Percentiles rank a stretch among this genome's conserved stretches.
These are phyloP conservation scores for Phytophthora rubi DNA, from an alignment of 352 stramenopile species.

Conservation along the genomic window DNA sequence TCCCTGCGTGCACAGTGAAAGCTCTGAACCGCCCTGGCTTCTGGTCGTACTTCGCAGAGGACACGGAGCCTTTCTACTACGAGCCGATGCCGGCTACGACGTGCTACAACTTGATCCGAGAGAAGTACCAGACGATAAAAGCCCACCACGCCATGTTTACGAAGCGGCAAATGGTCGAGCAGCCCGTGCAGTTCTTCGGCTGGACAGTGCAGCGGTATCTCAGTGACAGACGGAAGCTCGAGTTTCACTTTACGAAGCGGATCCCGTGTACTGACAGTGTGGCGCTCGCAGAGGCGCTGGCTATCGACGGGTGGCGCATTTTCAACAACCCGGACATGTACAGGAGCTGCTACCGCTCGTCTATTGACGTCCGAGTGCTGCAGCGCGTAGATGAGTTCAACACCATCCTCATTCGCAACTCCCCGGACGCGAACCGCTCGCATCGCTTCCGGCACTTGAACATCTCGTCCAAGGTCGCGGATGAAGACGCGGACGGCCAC, in stretches of 20 bases:
- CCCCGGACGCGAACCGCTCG: slow-evolving; percentile 39
- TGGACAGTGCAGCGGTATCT: slow-evolving; percentile 50
- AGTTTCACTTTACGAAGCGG: slow-evolving; percentile 52
- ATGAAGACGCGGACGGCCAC: slow-evolving; percentile 38
- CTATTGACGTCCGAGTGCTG: slow-evolving; percentile 44
- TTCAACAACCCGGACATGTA: slow-evolving; percentile 49
- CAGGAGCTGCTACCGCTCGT: slow-evolving; percentile 43
- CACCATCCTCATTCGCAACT: slow-evolving; percentile 50
- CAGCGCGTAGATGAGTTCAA: slow-evolving; percentile 48
- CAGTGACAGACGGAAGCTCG: slow-evolving; percentile 34
- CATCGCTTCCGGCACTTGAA: slow-evolving; percentile 44
- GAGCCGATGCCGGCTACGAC: slow-evolving; percentile 35
- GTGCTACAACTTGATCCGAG: slow-evolving; percentile 34
- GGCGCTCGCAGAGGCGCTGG: slow-evolving; percentile 27
- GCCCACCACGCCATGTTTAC: slow-evolving; percentile 35
- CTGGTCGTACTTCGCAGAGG: slow-evolving; percentile 46
- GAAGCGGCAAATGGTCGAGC: slow-evolving; percentile 17
- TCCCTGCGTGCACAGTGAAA: slow-evolving; percentile 11
- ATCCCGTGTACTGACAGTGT: slow-evolving; percentile 33
- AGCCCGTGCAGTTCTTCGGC: slow-evolving; percentile 41
- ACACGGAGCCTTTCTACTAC: slow-evolving; percentile 56
- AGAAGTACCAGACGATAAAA: slow-evolving; percentile 36
- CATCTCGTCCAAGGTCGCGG: slow-evolving; percentile 45
- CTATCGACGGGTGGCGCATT: slow-evolving; percentile 38
- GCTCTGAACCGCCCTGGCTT: slow-evolving; percentile 31